Base-by-base conservation (phyloP, 129 eudicot species). In the Rutidosis leptorrhynchoides region DNA sequence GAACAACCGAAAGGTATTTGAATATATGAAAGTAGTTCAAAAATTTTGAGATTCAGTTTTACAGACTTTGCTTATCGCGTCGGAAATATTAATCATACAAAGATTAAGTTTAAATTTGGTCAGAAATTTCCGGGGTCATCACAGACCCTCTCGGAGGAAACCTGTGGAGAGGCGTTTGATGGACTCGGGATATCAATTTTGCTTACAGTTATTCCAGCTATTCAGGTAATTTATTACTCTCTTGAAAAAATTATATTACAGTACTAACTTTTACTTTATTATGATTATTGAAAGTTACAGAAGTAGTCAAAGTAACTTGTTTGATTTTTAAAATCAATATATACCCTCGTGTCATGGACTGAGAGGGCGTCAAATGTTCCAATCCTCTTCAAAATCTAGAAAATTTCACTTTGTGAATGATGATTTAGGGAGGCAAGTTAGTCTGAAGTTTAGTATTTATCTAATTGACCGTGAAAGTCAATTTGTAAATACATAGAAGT, bases 101-200 rank as follows among this genome's bases (percentile, higher is more conserved):
- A n/a, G n/a, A n/a, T n/a, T n/a, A n/a, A n/a, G n/a, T n/a, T n/a
- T n/a, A n/a, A n/a, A n/a, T n/a, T n/a, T n/a, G n/a, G n/a, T n/a
- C n/a, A n/a, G n/a, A n/a, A n/a, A n/a, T n/a, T n/a, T n/a, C n/a
- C n/a, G n/a, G n/a, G n/a, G n/a, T n/a, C n/a, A n/a, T n/a, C n/a
- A n/a, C n/a, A 86, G 74, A 71, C 90, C 75, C 86, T 93, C 33
- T 78, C 96, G 8, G 96, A 89, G 74, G 86, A 84, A 43, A 73
- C 84, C 16, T 93, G 92, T 92, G 76, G 76, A 27, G 95, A 89
- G 68, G 96, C 96, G 46, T 93, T 85, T 80, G 96, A 89, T 74
- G 98, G 96, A 62, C 83, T 93, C 55, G 96, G 95, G 74, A 93
- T 93, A n/a, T 93, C 98, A 20, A 89, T 93, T 68, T 86, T 93